These are phyloP conservation scores for Potentilla sterilis DNA, from an alignment of 306 rosid genomes.

Conservation along the genomic window DNA sequence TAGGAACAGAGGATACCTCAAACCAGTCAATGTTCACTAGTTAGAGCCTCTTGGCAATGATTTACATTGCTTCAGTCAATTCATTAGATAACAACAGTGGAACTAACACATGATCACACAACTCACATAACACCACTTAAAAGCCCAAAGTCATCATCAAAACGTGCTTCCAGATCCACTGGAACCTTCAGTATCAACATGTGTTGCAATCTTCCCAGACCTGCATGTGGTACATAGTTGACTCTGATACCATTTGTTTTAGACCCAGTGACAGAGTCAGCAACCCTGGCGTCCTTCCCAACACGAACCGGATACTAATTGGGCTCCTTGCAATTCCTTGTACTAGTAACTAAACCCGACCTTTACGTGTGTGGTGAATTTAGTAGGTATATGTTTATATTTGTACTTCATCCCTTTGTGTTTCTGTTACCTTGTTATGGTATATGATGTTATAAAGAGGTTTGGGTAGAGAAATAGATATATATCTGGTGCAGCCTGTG, in stretches of 20 bases:
- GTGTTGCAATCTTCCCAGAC: not conserved
- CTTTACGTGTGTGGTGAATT: not conserved
- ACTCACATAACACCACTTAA: not conserved
- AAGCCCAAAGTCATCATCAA: not conserved
- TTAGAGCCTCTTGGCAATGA: not conserved
- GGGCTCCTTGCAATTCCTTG: not conserved
- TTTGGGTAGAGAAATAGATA: not conserved
- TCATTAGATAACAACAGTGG: not conserved
- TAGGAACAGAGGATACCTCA: not conserved
- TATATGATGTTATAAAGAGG: not conserved
- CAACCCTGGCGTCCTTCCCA: not conserved
- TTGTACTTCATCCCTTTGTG: not conserved
- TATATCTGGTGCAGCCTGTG: not conserved
- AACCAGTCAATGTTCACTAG: not conserved
- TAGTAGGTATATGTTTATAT: not conserved
- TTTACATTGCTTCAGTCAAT: not conserved
- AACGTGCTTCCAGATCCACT: not conserved
- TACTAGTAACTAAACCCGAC: not conserved
- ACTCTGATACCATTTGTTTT: not conserved
- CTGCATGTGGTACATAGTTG: not conserved
- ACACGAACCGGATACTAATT: not conserved
- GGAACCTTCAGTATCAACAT: not conserved
- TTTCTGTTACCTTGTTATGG: not conserved
- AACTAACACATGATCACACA: not conserved
- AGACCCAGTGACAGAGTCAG: not conserved